Percentiles rank a stretch among this genome's conserved stretches.
These are phyloP conservation scores for Coemansia sp. DNA, from an alignment of 192 early-diverging fungal species.

Conservation along the genomic window DNA sequence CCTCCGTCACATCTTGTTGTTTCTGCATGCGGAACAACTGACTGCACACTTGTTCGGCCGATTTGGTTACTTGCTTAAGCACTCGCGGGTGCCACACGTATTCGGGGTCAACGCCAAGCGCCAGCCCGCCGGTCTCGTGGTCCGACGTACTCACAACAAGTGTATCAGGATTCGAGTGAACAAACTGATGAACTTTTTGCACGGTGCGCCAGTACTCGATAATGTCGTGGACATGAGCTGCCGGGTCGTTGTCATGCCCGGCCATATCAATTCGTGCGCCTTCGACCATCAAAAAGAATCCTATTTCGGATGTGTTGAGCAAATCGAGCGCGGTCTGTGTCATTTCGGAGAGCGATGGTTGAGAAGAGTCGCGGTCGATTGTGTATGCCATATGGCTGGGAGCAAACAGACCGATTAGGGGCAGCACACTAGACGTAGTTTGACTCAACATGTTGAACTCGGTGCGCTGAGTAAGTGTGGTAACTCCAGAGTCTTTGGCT, in stretches of 20 bases:
- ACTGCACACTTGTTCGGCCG: conserved; percentile 35
- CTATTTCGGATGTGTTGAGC: conserved; percentile 5
- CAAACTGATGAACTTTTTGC: conserved; percentile 46
- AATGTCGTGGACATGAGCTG: conserved; percentile 60
- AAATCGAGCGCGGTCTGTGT: conserved; percentile 42
- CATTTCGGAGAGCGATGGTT: conserved; percentile 61
- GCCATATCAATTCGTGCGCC: conserved; percentile 63
- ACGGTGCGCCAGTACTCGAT: conserved; percentile 60
- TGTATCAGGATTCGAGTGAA: conserved; percentile 52
- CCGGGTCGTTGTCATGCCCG: conserved; percentile 61
- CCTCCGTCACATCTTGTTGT: background rate
- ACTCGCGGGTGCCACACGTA: conserved; percentile 57
- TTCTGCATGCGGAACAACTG: conserved; percentile 2
- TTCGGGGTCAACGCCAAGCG: conserved; percentile 51
- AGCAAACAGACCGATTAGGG: conserved; percentile 54
- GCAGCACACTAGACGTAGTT: conserved; percentile 14
- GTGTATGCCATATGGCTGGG: conserved; percentile 53
- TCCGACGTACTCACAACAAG: conserved; percentile 60
- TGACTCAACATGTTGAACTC: conserved; percentile 25
- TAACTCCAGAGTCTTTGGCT: conserved; percentile 18
- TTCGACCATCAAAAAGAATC: conserved; percentile 65
- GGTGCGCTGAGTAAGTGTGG: conserved; percentile 3
- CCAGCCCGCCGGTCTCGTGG: conserved; percentile 65
- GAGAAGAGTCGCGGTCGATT: conserved; percentile 50
- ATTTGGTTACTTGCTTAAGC: conserved; percentile 22